Conservation (phyloP, 1,284 basidiomycete genomes). For the Meripilus lineatus region DNA sequence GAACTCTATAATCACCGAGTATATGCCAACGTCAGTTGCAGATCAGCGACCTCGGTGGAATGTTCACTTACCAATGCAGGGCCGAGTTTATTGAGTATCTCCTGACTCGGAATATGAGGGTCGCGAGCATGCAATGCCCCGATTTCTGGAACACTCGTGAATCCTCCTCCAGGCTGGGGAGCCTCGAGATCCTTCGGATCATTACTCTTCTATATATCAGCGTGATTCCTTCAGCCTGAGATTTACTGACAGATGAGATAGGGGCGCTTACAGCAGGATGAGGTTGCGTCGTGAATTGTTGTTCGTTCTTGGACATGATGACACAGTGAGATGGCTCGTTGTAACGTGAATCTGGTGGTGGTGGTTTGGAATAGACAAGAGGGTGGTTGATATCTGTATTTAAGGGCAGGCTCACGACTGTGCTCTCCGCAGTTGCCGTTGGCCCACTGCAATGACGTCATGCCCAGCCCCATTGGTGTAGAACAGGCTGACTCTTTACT, state of each 20-base stretch:
- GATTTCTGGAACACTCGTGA: slow-evolving; percentile 28
- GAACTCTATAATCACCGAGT: no score
- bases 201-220: slow-evolving; percentile 38
- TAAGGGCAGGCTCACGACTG: no score
- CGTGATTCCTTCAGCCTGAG: background rate
- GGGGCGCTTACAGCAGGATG: slow-evolving; percentile 42
- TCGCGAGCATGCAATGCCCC: slow-evolving; percentile 38
- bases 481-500: no score
- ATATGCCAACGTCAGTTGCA: no score
- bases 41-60: no score
- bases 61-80: background rate
- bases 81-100: slow-evolving; percentile 16
- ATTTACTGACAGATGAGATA: background rate
- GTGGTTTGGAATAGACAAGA: no score
- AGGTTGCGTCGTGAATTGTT: slow-evolving; percentile 40
- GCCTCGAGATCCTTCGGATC: slow-evolving; percentile 43
- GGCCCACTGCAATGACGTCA: no score
- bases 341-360: background rate
- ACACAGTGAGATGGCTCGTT: no score
- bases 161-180: slow-evolving; percentile 33
- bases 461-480: no score
- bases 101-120: slow-evolving; percentile 34
- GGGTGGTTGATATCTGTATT: no score
- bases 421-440: no score
- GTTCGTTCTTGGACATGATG: no score